Conservation (phyloP, 2,329 filamentous ascomycete species). For the Pseudogymnoascus sp. region DNA sequence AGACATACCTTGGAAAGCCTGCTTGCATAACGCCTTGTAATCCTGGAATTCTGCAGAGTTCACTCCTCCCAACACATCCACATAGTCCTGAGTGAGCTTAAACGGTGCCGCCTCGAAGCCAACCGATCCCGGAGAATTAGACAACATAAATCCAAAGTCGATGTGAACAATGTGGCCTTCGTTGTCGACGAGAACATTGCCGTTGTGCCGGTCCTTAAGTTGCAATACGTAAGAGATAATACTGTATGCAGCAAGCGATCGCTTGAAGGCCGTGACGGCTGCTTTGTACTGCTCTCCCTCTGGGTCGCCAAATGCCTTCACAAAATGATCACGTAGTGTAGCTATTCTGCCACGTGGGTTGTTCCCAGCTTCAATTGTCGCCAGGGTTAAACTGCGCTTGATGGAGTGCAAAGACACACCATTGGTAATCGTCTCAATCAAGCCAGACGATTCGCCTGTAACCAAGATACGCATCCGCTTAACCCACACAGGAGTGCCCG, state of each 20-base stretch:
- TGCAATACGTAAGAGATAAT: slow-evolving; percentile 78
- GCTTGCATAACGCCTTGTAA: slow-evolving; percentile 73
- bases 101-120: slow-evolving; percentile 83
- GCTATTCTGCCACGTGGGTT: slow-evolving; percentile 71
- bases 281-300: slow-evolving; percentile 62
- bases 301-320: slow-evolving; percentile 66
- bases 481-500: slow-evolving; percentile 72
- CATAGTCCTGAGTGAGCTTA: slow-evolving; percentile 78
- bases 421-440: slow-evolving; percentile 83
- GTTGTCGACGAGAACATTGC: slow-evolving; percentile 78
- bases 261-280: slow-evolving; percentile 70
- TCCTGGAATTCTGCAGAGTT: slow-evolving; percentile 62
- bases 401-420: slow-evolving; percentile 80
- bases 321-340: slow-evolving; percentile 72
- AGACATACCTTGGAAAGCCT: slow-evolving; percentile 67
- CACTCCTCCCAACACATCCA: slow-evolving; percentile 71
- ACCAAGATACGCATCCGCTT: slow-evolving; percentile 82
- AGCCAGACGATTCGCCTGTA: slow-evolving; percentile 73
- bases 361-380: slow-evolving; percentile 61
- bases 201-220: slow-evolving; percentile 79
- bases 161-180: slow-evolving; percentile 83
- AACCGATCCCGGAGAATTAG: slow-evolving; percentile 75
- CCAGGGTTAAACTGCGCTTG: slow-evolving; percentile 71
- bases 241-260: slow-evolving; percentile 77
- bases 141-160: slow-evolving; percentile 85